These are phyloP conservation scores for Trichophaea hybrida DNA, from an alignment of 2,329 filamentous ascomycete genomes.

Conservation along the genomic window DNA sequence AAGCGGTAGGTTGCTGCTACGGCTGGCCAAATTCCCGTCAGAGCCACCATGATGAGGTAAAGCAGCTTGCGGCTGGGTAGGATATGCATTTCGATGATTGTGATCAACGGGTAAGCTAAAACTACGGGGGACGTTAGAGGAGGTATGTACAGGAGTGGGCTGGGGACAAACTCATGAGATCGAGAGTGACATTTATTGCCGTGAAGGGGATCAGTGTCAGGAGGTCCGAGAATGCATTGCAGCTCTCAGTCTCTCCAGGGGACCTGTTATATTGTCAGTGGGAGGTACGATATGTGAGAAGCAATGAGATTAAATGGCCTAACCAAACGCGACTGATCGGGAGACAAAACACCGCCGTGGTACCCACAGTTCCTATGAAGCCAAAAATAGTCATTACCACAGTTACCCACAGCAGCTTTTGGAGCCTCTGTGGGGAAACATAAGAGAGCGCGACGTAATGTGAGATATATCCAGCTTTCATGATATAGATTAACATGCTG, in stretches of 20 bases:
- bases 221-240: background rate
- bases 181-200: background rate
- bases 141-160: background rate
- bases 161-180: background rate
- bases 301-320: background rate
- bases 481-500: background rate
- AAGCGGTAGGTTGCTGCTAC: background rate
- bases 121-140: background rate
- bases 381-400: background rate
- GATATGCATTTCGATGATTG: background rate
- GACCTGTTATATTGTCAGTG: background rate
- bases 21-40: background rate
- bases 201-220: background rate
- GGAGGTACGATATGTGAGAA: background rate
- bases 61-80: background rate
- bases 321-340: background rate
- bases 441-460: background rate
- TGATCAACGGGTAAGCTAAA: background rate
- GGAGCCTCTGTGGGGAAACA: background rate
- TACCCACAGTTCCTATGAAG: background rate
- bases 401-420: background rate
- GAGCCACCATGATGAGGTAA: background rate
- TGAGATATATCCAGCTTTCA: background rate
- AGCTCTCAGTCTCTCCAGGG: background rate
- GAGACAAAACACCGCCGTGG: background rate